A percentile compares a stretch with the other conserved stretches of the same genome.
These are phyloP conservation scores for Monilinia polystroma DNA, from an alignment of 2,329 filamentous ascomycete species.

Conservation along the genomic window DNA sequence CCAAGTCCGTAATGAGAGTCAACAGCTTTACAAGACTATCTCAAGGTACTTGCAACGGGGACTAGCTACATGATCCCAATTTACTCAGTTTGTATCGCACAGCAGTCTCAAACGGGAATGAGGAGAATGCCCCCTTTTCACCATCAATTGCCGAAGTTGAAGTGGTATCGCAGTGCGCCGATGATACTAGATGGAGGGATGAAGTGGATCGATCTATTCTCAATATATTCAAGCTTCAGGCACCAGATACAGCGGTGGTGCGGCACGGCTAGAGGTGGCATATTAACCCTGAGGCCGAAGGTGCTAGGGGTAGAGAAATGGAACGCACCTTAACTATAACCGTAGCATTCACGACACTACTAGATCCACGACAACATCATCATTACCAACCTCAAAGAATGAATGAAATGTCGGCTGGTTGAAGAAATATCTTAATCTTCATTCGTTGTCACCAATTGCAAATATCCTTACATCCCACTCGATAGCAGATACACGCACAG, in stretches of 20 bases:
- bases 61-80: too few species aligned
- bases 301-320: background rate
- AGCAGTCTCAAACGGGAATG: too few species aligned
- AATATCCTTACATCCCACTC: background rate
- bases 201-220: background rate
- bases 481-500: background rate
- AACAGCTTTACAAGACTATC: too few species aligned
- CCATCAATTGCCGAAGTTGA: too few species aligned
- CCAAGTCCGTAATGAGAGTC: too few species aligned
- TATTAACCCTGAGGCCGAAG: background rate
- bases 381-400: too few species aligned
- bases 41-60: too few species aligned
- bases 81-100: too few species aligned
- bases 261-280: background rate
- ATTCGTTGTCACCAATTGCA: background rate
- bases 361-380: too few species aligned
- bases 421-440: background rate
- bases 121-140: background rate
- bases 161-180: too few species aligned
- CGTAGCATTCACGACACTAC: too few species aligned
- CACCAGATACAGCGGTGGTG: background rate
- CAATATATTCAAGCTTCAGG: constrained; percentile 9
- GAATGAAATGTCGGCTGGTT: too few species aligned
- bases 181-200: background rate
- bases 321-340: background rate